Base-by-base conservation (phyloP, 1,139 yeast species). In the Ogataea hybrid region DNA sequence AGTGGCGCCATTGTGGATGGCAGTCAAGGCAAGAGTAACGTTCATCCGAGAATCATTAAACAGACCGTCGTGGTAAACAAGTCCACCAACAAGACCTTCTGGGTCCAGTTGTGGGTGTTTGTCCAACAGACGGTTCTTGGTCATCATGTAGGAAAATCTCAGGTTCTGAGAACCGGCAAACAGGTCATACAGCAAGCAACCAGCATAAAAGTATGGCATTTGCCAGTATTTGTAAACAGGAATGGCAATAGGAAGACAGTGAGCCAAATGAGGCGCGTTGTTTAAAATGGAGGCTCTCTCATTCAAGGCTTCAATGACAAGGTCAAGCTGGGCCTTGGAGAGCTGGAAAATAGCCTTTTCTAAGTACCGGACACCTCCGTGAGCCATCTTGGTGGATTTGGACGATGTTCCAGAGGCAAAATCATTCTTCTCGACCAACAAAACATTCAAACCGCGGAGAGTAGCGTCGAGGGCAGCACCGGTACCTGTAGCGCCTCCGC, bases 171-270 rank as follows among this genome's bases (percentile, higher is more conserved):
- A 71, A 39, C 97, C 97, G 29, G 97, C 97, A 61, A 90, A 84
- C 70, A 92, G 70, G 66, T 90, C 97, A 70, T 90, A 90, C 78
- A 85, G 75, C 67, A 89, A 86, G 61, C 94, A 86, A 48, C 97
- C 97, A 37, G 79, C 81, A 70, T 86, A 90, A 70, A 85, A 89
- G 70, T 90, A 90, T 40, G 97, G 97, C 46, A 88, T 79, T 70
- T 89, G 95, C 97, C 97, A 90, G 80, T 89, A 87, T 61, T 81
- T 82, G 73, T 90, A 90, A 49, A 89, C 90, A 17, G 97, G 97
- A 57, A 90, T 88, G 86, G 89, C 81, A 56, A 90, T 90, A 32
- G 97, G 97, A 56, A 90, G 75, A 42, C 92, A 81, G 47, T 85
- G 73, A 51, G 92, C 81, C 56, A 90, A 76, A 64, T 90, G 97